Evolutionary conservation across 2,329 filamentous ascomycete genomes (phyloP).

Genomic region (Xylariaceae sp.): DNA sequence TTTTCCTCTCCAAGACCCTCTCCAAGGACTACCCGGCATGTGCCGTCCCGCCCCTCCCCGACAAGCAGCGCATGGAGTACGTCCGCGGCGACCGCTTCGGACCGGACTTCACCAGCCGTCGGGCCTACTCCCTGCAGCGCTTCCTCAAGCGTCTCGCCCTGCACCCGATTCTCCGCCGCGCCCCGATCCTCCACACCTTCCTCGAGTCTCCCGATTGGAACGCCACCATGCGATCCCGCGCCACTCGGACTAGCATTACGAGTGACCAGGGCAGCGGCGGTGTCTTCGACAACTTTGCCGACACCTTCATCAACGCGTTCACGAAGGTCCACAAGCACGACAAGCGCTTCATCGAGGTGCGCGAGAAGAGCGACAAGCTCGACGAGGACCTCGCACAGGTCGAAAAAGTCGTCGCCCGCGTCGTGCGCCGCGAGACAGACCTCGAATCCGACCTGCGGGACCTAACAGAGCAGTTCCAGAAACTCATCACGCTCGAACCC

Average conservation of each 20-base stretch:
- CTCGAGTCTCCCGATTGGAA: constrained; percentile 96
- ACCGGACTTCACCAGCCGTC: constrained; percentile 80
- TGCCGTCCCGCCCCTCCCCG: constrained; percentile 88
- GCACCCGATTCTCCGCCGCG: constrained; percentile 82
- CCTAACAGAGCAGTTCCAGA: constrained; percentile 89
- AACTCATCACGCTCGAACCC: constrained; percentile 82
- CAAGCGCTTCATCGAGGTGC: constrained; percentile 88
- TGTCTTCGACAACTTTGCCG: constrained; percentile 91
- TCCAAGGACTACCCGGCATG: constrained; percentile 82
- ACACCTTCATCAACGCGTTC: constrained; percentile 95
- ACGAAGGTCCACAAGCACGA: constrained; percentile 95
- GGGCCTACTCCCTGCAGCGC: constrained; percentile 84
- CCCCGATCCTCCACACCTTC: constrained; percentile 78
- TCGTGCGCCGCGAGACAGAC: constrained; percentile 81
- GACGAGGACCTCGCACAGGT: constrained; percentile 90
- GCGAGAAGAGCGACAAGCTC: constrained; percentile 86
- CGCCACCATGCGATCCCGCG: constrained; percentile 79
- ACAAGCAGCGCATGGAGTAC: constrained; percentile 99
- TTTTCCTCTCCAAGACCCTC: constrained; percentile 90
- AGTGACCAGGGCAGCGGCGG: constrained; percentile 52
- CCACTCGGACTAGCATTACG: constrained; percentile 55
- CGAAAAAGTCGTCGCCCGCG: constrained; percentile 89
- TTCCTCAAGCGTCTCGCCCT: constrained; percentile 83
- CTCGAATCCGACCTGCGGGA: constrained; percentile 85
- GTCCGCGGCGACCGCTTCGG: constrained; percentile 95